phyloP scores from a whole-genome alignment of 78 protist genomes.

The Isochrysis galbana region DNA sequence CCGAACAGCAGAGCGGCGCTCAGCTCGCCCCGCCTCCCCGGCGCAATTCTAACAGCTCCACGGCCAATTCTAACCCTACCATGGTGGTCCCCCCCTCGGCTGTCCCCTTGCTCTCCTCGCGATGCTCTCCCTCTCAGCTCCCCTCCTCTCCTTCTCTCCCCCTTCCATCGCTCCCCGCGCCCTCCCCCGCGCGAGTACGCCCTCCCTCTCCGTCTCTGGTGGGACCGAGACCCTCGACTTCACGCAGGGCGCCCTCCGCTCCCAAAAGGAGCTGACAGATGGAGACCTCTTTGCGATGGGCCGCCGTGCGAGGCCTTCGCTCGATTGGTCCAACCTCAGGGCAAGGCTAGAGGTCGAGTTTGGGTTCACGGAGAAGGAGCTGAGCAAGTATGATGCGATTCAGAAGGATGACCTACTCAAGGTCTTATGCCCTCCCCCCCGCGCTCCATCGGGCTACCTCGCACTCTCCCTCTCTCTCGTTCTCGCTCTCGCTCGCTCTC shows the following conservation, averaged over 20 bases:
- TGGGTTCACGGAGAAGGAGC: not conserved
- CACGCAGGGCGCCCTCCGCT: not conserved
- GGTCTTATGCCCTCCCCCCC: no score
- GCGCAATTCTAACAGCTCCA: no score
- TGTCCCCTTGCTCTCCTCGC: no score
- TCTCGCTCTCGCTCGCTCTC: not conserved
- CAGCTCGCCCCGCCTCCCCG: no score
- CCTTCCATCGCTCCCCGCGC: no score
- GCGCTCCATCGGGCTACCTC: not conserved
- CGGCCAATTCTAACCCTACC: no score
- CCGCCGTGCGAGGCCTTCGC: conserved; percentile 9
- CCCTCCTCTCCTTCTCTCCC: no score
- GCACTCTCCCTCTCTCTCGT: not conserved
- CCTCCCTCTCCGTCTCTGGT: no score
- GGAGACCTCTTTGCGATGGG: not conserved
- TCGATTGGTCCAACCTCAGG: not conserved
- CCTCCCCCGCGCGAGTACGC: no score
- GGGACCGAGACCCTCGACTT: conserved; percentile 1
- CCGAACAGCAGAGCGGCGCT: no score
- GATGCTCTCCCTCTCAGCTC: no score
- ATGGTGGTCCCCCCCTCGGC: no score
- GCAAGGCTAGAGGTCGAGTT: not conserved
- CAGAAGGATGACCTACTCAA: not conserved
- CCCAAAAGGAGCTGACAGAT: not conserved
- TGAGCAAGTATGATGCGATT: not conserved